Conservation (phyloP, 225 moss, liverwort and hornwort genomes). For the Bryoerythrophyllum caledonicum region DNA sequence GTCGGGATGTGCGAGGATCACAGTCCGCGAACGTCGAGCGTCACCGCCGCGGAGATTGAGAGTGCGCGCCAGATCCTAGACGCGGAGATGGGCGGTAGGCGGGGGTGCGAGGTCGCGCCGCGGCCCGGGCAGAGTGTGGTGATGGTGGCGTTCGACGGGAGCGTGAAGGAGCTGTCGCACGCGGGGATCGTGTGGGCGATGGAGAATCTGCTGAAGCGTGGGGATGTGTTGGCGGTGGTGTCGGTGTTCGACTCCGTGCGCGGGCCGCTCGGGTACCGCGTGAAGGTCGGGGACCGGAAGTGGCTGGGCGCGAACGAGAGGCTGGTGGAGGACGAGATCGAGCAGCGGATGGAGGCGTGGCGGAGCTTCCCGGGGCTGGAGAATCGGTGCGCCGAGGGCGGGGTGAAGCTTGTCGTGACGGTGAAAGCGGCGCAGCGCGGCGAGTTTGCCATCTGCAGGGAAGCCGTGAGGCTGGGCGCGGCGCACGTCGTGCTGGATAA, state of each 20-base stretch:
- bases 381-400: constrained; percentile 41
- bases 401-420: constrained; percentile 37
- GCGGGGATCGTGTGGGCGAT: constrained; percentile 51
- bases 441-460: constrained; percentile 34
- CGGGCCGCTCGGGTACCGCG: constrained; percentile 44
- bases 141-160: constrained; percentile 51
- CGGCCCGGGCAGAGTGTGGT: constrained; percentile 35
- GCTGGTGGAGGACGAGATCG: constrained; percentile 45
- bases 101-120: neutral
- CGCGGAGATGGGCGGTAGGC: neutral
- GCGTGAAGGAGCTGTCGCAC: constrained; percentile 33
- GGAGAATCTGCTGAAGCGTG: constrained; percentile 37
- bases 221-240: constrained; percentile 37
- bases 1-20: constrained; percentile 6
- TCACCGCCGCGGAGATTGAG: constrained; percentile 21
- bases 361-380: constrained; percentile 31
- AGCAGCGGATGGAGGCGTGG: constrained; percentile 32
- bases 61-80: constrained; percentile 1
- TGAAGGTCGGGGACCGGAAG: constrained; percentile 34
- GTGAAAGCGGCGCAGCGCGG: constrained; percentile 38
- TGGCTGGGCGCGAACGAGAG: constrained; percentile 40
- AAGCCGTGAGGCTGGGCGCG: constrained; percentile 37
- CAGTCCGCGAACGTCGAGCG: constrained; percentile 26
- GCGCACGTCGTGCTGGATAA: constrained; percentile 52
- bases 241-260: constrained; percentile 39